Percentiles rank a stretch among this genome's conserved stretches.
phyloP scores from a whole-genome alignment of 2,329 filamentous ascomycete genomes.

The Beauveria scarabaeidicola region DNA sequence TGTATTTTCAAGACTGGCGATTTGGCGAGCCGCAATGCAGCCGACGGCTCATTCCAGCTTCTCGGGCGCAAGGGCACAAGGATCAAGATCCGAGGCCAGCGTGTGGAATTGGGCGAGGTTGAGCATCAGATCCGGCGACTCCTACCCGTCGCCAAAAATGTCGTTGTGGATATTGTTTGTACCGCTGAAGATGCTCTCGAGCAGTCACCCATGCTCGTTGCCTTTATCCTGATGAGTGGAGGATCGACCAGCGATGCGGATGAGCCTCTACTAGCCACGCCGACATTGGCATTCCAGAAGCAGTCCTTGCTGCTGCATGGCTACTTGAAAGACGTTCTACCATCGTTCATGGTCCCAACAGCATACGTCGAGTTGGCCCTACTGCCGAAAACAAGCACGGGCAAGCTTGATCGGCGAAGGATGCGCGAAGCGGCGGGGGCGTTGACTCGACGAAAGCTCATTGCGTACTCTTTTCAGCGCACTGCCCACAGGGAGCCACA shows the following conservation, averaged over 20 bases:
- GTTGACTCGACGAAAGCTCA: not conserved
- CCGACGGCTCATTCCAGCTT: not conserved
- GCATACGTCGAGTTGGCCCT: not conserved
- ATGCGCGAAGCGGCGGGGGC: not conserved
- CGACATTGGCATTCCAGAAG: not conserved
- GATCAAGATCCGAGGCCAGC: conserved; percentile 1
- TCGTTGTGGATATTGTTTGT: not conserved
- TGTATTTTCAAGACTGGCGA: not conserved
- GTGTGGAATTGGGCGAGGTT: not conserved
- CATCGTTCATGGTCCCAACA: not conserved
- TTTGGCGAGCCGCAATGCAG: not conserved
- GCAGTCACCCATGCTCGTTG: not conserved
- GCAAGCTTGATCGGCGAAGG: conserved; percentile 1
- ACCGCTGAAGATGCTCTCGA: not conserved
- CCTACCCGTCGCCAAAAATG: not conserved
- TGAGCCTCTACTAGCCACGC: not conserved
- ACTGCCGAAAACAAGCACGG: not conserved
- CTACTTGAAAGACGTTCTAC: not conserved
- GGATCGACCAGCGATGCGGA: not conserved
- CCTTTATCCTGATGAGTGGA: not conserved
- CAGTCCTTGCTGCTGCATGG: not conserved
- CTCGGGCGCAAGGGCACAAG: conserved; percentile 2
- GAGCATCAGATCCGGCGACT: not conserved
- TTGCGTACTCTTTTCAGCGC: not conserved
- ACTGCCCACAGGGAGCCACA: not conserved